Base-by-base conservation (phyloP, 108 stramenopile species). In the Skeletonema menzelii region DNA sequence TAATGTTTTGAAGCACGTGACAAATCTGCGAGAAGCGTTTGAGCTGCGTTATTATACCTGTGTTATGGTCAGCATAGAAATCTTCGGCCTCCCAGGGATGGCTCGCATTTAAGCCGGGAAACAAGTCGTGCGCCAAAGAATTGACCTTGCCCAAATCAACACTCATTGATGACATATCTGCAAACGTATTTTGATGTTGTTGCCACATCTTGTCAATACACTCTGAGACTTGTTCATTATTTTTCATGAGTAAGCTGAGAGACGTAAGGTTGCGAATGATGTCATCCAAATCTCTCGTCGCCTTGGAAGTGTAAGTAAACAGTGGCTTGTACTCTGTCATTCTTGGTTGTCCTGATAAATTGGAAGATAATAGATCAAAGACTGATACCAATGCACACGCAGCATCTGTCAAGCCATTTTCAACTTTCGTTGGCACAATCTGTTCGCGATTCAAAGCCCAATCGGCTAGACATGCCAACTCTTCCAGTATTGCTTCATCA, bases 11-110 rank as follows among this genome's bases (percentile, higher is more conserved):
- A 61, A 6, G 80, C 82, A 8, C 13, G 15, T 5, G 70, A 79
- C 40, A 84, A 57, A 59, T 88, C 87, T 15, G 67, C 28, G 20
- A 88, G 59, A 17, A 88, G 75, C 6, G 61, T 60, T 19, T 53
- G 79, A 26, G 79, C 69, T 10, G 80, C 80, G 47, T 63, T 71
- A 32, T 22, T n/a, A 58, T 24, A 42, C 85, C 85, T 2, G 11
- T 57, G 12, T 71, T 53, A 27, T 85, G 69, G 37, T 88, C 87
- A 5, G 46, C 53, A 28, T 64, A 83, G 4, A 77, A 53, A 56
- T 75, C 67, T 10, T 81, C 46, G 6, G 32, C 6, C 6, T 66
- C 34, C 35, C 15, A 40, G 14, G 24, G 59, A 27, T 24, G 20
- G 59, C 4, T 63, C 8, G 20, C 53, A 35, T 61, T 31, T 17